These are phyloP conservation scores for Penicillium olsonii DNA, from an alignment of 2,329 filamentous ascomycete species.

Conservation along the genomic window DNA sequence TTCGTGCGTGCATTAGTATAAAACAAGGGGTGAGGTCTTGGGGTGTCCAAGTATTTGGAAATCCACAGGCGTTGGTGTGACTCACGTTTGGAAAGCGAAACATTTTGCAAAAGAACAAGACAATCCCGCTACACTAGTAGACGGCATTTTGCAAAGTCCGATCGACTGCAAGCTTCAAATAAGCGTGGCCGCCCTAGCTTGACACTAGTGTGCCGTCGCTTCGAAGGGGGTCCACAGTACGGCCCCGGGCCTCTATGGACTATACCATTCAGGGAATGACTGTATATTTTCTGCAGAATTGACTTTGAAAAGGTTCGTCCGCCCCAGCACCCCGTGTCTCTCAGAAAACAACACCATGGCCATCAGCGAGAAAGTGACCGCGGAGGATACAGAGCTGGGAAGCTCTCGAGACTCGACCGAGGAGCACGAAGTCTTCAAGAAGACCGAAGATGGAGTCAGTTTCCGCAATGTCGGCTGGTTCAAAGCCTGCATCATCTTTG, in stretches of 20 bases:
- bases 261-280: not conserved
- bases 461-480: constrained; percentile 54
- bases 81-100: no score
- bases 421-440: constrained; percentile 49
- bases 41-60: no score
- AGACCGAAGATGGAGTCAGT: constrained; percentile 45
- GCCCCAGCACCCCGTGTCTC: not conserved
- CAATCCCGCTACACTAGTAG: not conserved
- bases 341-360: not conserved
- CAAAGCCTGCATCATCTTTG: constrained; percentile 51
- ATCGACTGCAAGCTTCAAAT: not conserved
- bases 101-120: no score
- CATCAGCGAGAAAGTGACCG: not conserved
- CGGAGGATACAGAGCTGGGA: constrained; percentile 2
- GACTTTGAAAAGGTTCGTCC: not conserved
- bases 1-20: no score
- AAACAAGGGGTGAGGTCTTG: no score
- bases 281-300: not conserved
- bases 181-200: not conserved
- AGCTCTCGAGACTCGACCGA: constrained; percentile 6
- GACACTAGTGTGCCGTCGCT: not conserved
- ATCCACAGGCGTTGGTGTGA: no score
- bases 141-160: not conserved
- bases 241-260: not conserved
- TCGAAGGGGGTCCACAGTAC: not conserved